Evolutionary conservation across 176 grass and related monocot genomes (phyloP).

Genomic region (Juncus inflexus): DNA sequence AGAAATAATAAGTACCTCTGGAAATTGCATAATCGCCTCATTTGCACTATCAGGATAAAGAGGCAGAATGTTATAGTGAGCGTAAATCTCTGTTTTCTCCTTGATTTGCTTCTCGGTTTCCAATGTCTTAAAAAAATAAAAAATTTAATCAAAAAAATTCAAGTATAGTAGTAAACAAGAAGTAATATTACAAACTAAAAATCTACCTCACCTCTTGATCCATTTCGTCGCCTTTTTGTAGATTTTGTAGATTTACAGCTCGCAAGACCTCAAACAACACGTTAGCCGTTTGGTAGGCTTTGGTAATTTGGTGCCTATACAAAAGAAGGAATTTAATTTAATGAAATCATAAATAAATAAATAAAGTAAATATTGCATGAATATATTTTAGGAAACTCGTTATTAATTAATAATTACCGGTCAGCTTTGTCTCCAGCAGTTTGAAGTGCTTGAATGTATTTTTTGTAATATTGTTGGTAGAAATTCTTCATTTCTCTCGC

Average conservation of each 20-base stretch:
- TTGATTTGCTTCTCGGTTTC: constrained; percentile 75
- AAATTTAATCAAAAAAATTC: background rate
- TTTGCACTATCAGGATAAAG: constrained; percentile 91
- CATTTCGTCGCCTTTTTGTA: constrained; percentile 45
- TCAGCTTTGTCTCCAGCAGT: constrained; percentile 72
- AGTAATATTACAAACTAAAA: background rate
- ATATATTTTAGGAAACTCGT: no score
- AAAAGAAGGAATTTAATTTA: constrained; percentile 21
- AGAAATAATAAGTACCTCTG: constrained; percentile 46
- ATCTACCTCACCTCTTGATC: constrained; percentile 61
- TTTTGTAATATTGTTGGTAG: constrained; percentile 82
- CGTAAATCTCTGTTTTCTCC: constrained; percentile 81
- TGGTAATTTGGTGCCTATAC: constrained; percentile 69
- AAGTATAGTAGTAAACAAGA: background rate
- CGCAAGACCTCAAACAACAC: constrained; percentile 93
- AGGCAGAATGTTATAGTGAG: constrained; percentile 91
- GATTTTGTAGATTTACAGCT: constrained; percentile 75
- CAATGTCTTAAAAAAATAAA: constrained; percentile 51
- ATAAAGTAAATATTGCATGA: constrained; percentile 1
- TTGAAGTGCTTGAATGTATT: constrained; percentile 89
- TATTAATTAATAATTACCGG: constrained; percentile 32
- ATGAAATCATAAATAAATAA: background rate
- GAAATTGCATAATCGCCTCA: constrained; percentile 84
- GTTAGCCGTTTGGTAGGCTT: constrained; percentile 88
- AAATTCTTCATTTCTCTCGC: constrained; percentile 88